Conservation (phyloP, 2,329 filamentous ascomycete genomes). For the Colletotrichum sp. region DNA sequence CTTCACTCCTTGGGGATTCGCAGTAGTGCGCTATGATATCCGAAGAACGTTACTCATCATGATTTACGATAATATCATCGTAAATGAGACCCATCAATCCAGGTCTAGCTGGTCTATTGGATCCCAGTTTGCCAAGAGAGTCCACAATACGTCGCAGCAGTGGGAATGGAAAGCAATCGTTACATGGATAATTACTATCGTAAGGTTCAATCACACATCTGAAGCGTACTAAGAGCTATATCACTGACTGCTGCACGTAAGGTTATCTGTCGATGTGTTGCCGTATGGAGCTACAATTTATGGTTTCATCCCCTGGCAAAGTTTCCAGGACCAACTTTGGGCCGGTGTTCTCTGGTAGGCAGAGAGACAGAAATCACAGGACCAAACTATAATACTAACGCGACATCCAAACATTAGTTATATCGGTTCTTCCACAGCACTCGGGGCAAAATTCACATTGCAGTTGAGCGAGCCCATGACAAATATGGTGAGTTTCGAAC, state of each 20-base stretch:
- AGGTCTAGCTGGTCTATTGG: background rate
- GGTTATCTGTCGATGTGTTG: background rate
- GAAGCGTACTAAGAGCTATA: fast-evolving
- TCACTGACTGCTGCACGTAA: conserved; percentile 33
- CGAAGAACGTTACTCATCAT: background rate
- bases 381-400: background rate
- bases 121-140: background rate
- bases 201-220: background rate
- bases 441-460: background rate
- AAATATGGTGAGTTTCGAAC: background rate
- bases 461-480: background rate
- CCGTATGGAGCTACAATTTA: background rate
- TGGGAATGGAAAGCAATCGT: background rate
- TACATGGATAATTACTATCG: background rate
- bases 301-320: conserved; percentile 6
- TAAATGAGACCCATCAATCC: background rate
- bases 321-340: background rate
- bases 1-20: background rate
- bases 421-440: background rate
- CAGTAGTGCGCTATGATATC: background rate
- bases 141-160: background rate
- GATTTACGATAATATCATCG: background rate
- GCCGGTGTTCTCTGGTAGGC: background rate
- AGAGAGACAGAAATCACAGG: background rate
- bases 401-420: background rate